A percentile compares a stretch with the other conserved stretches of the same genome.
Evolutionary conservation across 108 stramenopile species (phyloP).

Genomic region (Stephanodiscus triporus): DNA sequence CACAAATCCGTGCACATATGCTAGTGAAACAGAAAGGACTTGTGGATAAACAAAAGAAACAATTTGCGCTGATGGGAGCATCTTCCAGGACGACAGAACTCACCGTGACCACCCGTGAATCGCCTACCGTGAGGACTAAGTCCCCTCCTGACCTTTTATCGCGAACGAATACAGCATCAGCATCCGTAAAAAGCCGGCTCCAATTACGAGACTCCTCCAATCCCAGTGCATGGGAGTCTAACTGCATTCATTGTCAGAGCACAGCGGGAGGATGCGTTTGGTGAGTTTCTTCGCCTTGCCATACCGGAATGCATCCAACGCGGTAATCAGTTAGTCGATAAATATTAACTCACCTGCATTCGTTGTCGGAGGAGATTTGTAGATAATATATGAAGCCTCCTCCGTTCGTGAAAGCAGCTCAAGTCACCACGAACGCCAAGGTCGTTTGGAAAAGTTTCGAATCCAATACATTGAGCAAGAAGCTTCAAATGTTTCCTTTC

Average conservation of each 20-base stretch:
- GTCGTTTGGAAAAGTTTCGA: conserved; percentile 54
- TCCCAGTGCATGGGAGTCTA: conserved; percentile 79
- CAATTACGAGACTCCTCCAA: conserved; percentile 75
- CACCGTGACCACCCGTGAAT: conserved; percentile 77
- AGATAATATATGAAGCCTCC: conserved; percentile 67
- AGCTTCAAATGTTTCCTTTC: conserved; percentile 65
- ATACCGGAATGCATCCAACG: too few species aligned
- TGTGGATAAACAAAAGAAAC: background rate
- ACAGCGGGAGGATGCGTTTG: background rate
- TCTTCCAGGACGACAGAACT: background rate
- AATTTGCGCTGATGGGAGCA: background rate
- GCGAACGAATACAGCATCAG: conserved; percentile 74
- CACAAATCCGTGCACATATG: conserved; percentile 11
- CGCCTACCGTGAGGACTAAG: conserved; percentile 81
- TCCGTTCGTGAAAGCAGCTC: conserved; percentile 57
- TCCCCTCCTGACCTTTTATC: conserved; percentile 77
- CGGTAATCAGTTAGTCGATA: too few species aligned
- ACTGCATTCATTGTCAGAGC: conserved; percentile 60
- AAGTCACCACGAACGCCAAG: conserved; percentile 63
- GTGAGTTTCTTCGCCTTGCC: too few species aligned
- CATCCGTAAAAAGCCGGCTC: conserved; percentile 77
- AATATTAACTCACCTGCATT: conserved; percentile 19
- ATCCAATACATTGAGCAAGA: conserved; percentile 79
- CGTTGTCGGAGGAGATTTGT: conserved; percentile 60
- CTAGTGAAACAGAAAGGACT: background rate